phyloP scores from a whole-genome alignment of 352 stramenopile species.

The Saprolegnia diclina region DNA sequence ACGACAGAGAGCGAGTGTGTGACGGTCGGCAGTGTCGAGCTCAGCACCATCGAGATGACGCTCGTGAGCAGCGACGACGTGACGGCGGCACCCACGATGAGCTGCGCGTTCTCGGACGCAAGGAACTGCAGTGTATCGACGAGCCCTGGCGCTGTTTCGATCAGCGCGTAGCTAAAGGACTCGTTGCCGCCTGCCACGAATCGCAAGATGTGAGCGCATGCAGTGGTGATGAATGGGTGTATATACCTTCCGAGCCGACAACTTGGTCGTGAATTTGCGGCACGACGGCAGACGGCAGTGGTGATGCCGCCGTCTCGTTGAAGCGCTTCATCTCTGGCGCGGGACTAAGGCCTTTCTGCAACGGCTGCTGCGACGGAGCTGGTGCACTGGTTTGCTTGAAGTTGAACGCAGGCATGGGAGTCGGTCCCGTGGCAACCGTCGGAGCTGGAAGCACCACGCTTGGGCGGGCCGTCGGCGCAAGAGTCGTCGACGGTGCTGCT shows the following conservation, averaged over 20 bases:
- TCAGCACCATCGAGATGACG: constrained; percentile 32
- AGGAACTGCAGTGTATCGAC: neutral
- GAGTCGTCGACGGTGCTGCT: too few species aligned
- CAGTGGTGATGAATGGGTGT: neutral
- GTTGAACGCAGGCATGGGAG: neutral
- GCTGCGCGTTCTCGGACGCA: neutral
- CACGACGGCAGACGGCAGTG: neutral
- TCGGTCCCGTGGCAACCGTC: too few species aligned
- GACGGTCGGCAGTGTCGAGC: constrained; percentile 24
- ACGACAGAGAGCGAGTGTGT: constrained; percentile 16
- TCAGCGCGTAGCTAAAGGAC: neutral
- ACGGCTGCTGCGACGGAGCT: too few species aligned
- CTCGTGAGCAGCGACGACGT: constrained; percentile 20
- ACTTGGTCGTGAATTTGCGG: neutral
- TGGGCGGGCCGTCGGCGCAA: too few species aligned
- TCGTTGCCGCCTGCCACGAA: neutral
- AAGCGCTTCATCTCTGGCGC: too few species aligned
- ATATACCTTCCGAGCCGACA: neutral
- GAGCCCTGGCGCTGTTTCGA: neutral
- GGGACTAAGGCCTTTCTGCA: neutral
- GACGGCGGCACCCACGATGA: neutral
- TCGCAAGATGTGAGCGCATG: too few species aligned
- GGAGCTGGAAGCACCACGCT: too few species aligned
- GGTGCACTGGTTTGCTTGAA: neutral
- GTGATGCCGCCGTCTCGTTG: too few species aligned